Percentiles rank a stretch among this genome's conserved stretches.
Evolutionary conservation across 768 basidiomycete genomes (phyloP).

Genomic region (Tricholoma flavovirens): DNA sequence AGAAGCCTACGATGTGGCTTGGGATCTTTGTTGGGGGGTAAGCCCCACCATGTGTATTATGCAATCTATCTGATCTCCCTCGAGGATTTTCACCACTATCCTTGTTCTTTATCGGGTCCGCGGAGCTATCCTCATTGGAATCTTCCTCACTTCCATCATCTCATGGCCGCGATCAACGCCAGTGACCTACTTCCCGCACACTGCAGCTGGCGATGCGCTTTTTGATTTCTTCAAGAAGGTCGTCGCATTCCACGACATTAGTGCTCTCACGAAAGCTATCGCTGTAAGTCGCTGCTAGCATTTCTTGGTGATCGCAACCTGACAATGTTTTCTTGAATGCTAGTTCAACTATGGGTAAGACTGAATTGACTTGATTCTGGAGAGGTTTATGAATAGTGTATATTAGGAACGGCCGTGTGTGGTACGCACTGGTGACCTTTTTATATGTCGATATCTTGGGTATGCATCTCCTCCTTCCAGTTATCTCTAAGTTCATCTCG

Average conservation of each 20-base stretch:
- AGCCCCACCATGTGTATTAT: conserved; percentile 15
- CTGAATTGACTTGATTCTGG: background rate
- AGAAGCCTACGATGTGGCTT: conserved; percentile 80
- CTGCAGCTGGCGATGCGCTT: conserved; percentile 54
- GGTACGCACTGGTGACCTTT: conserved; percentile 87
- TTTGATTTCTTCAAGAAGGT: conserved; percentile 86
- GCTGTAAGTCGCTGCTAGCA: conserved; percentile 39
- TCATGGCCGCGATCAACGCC: conserved; percentile 82
- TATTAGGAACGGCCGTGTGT: conserved; percentile 59
- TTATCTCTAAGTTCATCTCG: too few relatives aligned
- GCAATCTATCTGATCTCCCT: background rate
- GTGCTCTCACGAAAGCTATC: conserved; percentile 58
- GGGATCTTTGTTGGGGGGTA: conserved; percentile 82
- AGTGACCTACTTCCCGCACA: conserved; percentile 81
- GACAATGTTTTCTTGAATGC: background rate
- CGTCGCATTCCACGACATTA: conserved; percentile 64
- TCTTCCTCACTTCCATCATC: conserved; percentile 74
- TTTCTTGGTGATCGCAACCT: background rate
- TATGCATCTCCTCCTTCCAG: conserved; percentile 25
- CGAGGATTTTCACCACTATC: conserved; percentile 66
- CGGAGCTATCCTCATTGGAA: conserved; percentile 78
- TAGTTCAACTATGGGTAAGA: conserved; percentile 45
- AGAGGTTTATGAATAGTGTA: conserved; percentile 6
- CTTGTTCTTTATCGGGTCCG: conserved; percentile 82
- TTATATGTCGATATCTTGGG: conserved; percentile 84